A percentile compares a stretch with the other conserved stretches of the same genome.
phyloP scores from a whole-genome alignment of 2,329 filamentous ascomycete species.

The Hymenoscyphus infarciens region DNA sequence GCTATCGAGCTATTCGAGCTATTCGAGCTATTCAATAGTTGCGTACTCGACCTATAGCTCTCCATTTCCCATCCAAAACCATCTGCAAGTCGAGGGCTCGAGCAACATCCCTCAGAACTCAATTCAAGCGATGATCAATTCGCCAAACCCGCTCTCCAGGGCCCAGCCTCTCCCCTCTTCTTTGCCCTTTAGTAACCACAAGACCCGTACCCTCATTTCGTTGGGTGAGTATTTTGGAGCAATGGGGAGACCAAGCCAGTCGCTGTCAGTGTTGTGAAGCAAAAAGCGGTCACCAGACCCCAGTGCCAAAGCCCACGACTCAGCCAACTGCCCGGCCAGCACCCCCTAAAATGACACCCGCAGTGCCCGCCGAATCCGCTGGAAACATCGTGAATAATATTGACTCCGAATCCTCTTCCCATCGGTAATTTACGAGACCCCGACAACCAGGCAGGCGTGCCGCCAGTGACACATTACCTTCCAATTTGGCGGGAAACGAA shows the following conservation, averaged over 20 bases:
- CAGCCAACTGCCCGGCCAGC: background rate
- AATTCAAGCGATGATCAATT: background rate
- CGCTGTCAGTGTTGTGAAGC: background rate
- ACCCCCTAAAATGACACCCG: background rate
- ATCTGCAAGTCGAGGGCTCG: constrained; percentile 1
- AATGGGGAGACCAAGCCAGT: background rate
- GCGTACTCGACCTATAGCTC: background rate
- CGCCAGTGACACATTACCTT: constrained; percentile 2
- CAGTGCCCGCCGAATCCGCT: constrained; percentile 19
- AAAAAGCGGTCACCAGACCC: constrained; percentile 12
- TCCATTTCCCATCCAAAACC: background rate
- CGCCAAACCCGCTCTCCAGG: background rate
- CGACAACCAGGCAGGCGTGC: background rate
- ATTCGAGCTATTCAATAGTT: no score
- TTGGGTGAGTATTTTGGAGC: background rate
- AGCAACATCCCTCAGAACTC: background rate
- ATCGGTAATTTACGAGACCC: constrained; percentile 6
- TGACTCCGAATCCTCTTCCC: background rate
- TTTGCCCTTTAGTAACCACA: background rate
- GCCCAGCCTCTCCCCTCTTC: background rate
- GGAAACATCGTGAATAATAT: constrained; percentile 15
- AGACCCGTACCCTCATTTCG: background rate
- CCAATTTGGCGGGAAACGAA: background rate
- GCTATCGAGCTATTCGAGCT: no score
- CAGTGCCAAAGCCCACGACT: constrained; percentile 14